phyloP scores from a whole-genome alignment of 192 early-diverging fungal genomes.

The Linnemannia exigua region DNA sequence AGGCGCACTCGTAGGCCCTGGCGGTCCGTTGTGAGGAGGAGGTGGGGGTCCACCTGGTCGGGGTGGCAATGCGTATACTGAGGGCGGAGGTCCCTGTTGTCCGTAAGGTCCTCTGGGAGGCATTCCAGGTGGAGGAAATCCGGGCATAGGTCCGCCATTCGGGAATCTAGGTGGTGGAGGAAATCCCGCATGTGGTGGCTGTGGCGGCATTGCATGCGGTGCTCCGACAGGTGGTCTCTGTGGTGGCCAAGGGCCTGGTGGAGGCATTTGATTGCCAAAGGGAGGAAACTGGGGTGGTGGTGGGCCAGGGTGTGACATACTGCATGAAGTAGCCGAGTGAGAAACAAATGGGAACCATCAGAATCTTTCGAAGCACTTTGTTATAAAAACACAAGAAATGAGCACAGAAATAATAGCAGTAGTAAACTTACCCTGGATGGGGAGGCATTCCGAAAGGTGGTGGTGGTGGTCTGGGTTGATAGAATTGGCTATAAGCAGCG shows the following conservation, averaged over 20 bases:
- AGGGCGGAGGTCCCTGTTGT: conserved; percentile 34
- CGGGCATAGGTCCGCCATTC: conserved; percentile 59
- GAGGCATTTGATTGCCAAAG: conserved; percentile 48
- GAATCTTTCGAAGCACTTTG: too few relatives aligned
- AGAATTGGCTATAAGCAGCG: conserved; percentile 70
- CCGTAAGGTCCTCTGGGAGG: conserved; percentile 35
- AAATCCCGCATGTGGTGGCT: conserved; percentile 61
- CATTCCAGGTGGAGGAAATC: conserved; percentile 56
- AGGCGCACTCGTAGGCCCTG: conserved; percentile 34
- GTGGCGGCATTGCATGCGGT: conserved; percentile 57
- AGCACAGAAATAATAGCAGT: not conserved
- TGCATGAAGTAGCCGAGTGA: not conserved
- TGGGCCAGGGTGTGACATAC: conserved; percentile 45
- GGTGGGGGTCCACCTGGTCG: conserved; percentile 24
- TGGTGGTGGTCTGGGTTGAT: conserved; percentile 58
- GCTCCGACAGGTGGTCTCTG: conserved; percentile 36
- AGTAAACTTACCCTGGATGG: conserved; percentile 48
- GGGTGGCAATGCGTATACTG: conserved; percentile 28
- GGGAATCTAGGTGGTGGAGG: conserved; percentile 64
- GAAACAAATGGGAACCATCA: not conserved
- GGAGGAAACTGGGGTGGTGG: conserved; percentile 56
- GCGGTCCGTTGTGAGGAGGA: not conserved
- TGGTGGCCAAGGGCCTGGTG: conserved; percentile 41
- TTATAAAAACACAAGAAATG: too few relatives aligned
- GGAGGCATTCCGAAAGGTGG: conserved; percentile 34